phyloP scores from a whole-genome alignment of 2,329 filamentous ascomycete genomes.

The Colletotrichum camelliae region DNA sequence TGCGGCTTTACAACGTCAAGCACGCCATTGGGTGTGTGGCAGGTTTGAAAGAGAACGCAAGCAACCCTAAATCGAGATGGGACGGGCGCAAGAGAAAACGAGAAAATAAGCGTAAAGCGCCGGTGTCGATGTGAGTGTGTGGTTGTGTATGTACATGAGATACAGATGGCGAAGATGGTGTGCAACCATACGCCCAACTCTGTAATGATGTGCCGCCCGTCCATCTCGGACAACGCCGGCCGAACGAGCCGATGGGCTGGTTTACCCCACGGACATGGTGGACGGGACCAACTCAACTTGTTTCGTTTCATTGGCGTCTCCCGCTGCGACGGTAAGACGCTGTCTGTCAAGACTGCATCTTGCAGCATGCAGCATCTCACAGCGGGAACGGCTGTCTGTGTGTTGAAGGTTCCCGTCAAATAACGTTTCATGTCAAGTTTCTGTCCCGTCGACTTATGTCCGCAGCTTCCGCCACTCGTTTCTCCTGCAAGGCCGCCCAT shows the following conservation, averaged over 20 bases:
- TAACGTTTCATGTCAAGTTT: conserved; percentile 10
- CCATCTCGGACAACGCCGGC: neutral
- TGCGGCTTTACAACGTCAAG: neutral
- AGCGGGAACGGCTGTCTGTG: conserved; percentile 14
- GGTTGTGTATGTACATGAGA: neutral
- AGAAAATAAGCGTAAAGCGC: neutral
- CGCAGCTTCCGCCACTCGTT: neutral
- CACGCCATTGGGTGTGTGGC: conserved; percentile 2
- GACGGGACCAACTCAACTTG: neutral
- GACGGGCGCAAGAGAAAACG: neutral
- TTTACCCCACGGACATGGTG: neutral
- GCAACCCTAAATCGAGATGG: neutral
- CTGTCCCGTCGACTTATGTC: neutral
- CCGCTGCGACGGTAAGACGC: conserved; percentile 2
- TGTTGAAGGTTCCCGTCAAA: neutral
- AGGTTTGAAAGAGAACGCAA: neutral
- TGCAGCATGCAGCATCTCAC: neutral
- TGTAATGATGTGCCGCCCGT: neutral
- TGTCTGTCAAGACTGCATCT: conserved; percentile 1
- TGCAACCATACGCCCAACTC: neutral
- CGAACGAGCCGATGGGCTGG: neutral
- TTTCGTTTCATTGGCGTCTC: conserved; percentile 9
- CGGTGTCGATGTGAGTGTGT: neutral
- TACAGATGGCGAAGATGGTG: neutral
- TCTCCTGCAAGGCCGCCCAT: neutral